Evolutionary conservation across 495 filamentous ascomycete species (phyloP).

Genomic region (Podospora appendiculata): DNA sequence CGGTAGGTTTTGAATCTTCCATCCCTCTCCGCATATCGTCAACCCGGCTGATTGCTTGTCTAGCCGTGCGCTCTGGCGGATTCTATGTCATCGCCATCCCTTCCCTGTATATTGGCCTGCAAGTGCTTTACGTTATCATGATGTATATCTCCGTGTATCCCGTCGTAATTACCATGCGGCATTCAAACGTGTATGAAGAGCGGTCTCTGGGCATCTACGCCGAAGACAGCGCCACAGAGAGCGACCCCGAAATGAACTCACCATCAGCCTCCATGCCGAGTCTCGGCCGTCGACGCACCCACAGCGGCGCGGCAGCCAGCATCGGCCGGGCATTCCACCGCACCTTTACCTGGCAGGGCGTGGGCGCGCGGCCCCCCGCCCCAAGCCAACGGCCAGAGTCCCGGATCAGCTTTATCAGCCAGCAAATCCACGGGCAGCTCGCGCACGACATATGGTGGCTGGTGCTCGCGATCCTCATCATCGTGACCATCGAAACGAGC

Average conservation of each 20-base stretch:
- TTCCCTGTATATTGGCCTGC: slow-evolving; percentile 60
- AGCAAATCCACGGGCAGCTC: slow-evolving; percentile 71
- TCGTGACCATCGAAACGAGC: slow-evolving; percentile 63
- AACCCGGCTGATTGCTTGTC: slow-evolving; percentile 3
- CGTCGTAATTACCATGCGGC: slow-evolving; percentile 64
- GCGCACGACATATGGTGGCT: slow-evolving; percentile 88
- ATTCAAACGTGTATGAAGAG: slow-evolving; percentile 61
- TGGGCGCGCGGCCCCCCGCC: slow-evolving; percentile 20
- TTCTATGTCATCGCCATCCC: slow-evolving; percentile 77
- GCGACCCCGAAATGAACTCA: slow-evolving; percentile 5
- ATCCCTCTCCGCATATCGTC: neutral
- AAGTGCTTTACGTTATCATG: slow-evolving; percentile 84
- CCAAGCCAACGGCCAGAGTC: slow-evolving; percentile 17
- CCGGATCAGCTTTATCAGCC: slow-evolving; percentile 43
- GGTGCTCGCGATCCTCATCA: slow-evolving; percentile 62
- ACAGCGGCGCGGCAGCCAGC: slow-evolving; percentile 14
- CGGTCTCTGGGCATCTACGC: slow-evolving; percentile 61
- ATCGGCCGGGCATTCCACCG: slow-evolving; percentile 19
- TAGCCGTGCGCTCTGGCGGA: slow-evolving; percentile 71
- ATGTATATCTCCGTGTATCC: slow-evolving; percentile 83
- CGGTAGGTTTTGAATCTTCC: slow-evolving; percentile 25
- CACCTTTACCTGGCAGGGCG: slow-evolving; percentile 31
- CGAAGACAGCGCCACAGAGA: slow-evolving; percentile 29
- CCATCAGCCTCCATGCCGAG: neutral
- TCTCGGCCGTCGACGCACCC: slow-evolving; percentile 11